phyloP scores from a whole-genome alignment of 345 rosid genomes.

The Bretschneidera sinensis region DNA sequence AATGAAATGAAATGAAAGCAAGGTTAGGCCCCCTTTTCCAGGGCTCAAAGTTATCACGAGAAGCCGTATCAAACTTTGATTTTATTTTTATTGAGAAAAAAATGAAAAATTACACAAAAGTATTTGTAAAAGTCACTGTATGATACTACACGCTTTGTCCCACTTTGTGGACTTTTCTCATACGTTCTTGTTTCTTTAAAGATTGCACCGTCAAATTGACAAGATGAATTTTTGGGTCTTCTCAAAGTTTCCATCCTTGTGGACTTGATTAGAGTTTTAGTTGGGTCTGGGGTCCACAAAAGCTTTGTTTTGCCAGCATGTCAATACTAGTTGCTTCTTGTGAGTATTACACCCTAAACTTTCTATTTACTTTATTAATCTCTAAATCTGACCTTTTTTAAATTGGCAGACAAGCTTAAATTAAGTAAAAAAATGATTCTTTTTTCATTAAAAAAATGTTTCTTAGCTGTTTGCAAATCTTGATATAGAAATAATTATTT shows the following conservation, averaged over 20 bases:
- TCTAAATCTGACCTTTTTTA: not conserved
- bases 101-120: conserved; percentile 3
- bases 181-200: not conserved
- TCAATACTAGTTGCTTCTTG: too few relatives aligned
- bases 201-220: not conserved
- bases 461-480: conserved; percentile 22
- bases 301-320: not conserved
- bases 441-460: not conserved
- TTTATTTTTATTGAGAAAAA: not conserved
- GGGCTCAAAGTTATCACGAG: not conserved
- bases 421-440: not conserved
- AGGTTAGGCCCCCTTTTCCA: not conserved
- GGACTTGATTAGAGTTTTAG: too few relatives aligned
- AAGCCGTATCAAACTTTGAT: conserved; percentile 8
- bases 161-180: conserved; percentile 36
- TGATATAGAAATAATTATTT: not conserved
- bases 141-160: conserved; percentile 37
- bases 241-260: not conserved
- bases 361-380: not conserved
- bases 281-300: not conserved
- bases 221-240: too few relatives aligned
- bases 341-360: not conserved
- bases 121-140: conserved; percentile 28
- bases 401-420: conserved; percentile 4
- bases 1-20: not conserved